phyloP scores from a whole-genome alignment of 371 early-diverging fungal species.

The Funneliformis caledonium region DNA sequence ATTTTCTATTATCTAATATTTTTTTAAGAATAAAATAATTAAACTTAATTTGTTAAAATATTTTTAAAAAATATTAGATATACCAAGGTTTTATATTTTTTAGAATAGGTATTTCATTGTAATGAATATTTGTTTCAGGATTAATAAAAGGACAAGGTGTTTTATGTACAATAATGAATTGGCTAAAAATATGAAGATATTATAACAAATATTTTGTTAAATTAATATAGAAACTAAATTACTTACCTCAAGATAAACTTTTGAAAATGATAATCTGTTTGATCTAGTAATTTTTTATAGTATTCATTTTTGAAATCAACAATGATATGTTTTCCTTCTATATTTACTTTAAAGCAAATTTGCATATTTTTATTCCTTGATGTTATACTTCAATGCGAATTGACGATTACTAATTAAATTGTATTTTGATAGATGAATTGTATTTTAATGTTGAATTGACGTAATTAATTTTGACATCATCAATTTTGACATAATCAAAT shows the following conservation, averaged over 20 bases:
- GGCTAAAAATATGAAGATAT: background rate
- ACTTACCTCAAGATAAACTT: background rate
- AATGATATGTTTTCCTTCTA: background rate
- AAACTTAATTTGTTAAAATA: background rate
- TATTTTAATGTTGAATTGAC: too few species aligned
- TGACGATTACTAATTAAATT: too few species aligned
- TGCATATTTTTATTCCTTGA: slow-evolving; percentile 13
- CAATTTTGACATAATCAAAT: too few species aligned
- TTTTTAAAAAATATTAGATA: background rate
- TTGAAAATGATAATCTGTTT: background rate
- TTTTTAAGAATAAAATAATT: background rate
- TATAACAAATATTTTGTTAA: background rate
- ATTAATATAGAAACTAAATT: too few species aligned
- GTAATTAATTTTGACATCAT: too few species aligned
- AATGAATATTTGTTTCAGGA: slow-evolving; percentile 9
- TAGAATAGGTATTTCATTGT: background rate
- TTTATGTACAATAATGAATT: background rate
- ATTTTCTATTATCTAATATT: background rate
- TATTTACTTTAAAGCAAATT: background rate
- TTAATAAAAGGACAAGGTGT: background rate
- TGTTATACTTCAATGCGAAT: too few species aligned
- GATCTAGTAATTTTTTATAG: background rate
- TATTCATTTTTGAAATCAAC: slow-evolving; percentile 7
- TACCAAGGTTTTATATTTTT: background rate
- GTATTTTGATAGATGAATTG: too few species aligned